These are phyloP conservation scores for Gonium pectorale DNA, from an alignment of 139 green algal genomes.

Conservation along the genomic window DNA sequence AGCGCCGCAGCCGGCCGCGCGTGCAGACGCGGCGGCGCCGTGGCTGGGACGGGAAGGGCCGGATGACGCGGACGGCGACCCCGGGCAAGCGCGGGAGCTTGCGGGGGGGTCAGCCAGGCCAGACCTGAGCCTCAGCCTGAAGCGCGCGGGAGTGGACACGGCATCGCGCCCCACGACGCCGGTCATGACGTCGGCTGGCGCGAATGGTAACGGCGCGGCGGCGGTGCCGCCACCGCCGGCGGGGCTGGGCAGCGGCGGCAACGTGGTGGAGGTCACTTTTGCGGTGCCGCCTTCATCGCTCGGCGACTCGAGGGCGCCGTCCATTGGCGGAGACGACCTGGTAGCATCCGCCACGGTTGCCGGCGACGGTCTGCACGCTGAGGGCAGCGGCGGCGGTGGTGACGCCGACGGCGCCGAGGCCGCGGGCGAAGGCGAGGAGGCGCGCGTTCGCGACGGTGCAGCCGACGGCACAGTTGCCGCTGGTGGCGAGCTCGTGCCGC, in stretches of 20 bases:
- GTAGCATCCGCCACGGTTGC: too few relatives aligned
- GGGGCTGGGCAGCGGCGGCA: neutral
- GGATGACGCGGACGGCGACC: too few relatives aligned
- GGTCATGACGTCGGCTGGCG: neutral
- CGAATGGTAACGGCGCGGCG: neutral
- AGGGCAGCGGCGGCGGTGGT: neutral
- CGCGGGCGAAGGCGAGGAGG: too few relatives aligned
- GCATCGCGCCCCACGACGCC: neutral
- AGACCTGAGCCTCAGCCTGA: conserved; percentile 9
- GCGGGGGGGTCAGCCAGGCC: too few relatives aligned
- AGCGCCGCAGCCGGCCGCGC: neutral
- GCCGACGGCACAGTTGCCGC: neutral
- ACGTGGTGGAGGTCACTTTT: conserved; percentile 20
- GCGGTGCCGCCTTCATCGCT: neutral
- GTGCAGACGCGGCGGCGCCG: neutral
- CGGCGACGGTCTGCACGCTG: too few relatives aligned
- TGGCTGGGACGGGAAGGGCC: too few relatives aligned
- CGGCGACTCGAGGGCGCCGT: too few relatives aligned
- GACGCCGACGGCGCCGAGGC: neutral
- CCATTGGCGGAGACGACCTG: too few relatives aligned
- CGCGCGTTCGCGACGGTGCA: too few relatives aligned
- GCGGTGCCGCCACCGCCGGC: neutral
- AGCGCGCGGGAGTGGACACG: neutral
- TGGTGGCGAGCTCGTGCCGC: conserved; percentile 7
- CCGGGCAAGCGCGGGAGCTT: too few relatives aligned